Base-by-base conservation (phyloP, 1,139 yeast species). In the Trichomonascaceae sp. region DNA sequence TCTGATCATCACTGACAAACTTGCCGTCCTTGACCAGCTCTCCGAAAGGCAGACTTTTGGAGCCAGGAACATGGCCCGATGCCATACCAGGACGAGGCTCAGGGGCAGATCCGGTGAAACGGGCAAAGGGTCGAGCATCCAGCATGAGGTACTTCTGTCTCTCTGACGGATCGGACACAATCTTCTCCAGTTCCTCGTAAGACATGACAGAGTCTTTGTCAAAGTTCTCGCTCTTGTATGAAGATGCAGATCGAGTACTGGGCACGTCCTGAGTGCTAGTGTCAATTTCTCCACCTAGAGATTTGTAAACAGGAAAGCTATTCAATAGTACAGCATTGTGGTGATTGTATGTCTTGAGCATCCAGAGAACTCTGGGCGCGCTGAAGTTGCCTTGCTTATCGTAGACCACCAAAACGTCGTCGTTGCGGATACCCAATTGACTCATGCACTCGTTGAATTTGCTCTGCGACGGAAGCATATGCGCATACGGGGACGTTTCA, bases 361-460 rank as follows among this genome's bases (percentile, higher is more conserved):
- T 82, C 95, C 95, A 89, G 1, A 87, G 87, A 17, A 80, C 92
- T 43, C 98, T 65, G 23, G 97, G 95, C 4, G 87, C 73, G 27
- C 93, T 76, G 56, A 87, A 84, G 42, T 80, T 74, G 1, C 94
- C 94, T 29, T 69, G 67, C 43, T 75, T 74, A 54, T 89, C 98
- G 53, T 89, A 89, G 6, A 89, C 74, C n/a, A 89, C 77, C 34
- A 89, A 52, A 13, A 64, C 59, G 43, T 85, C 92, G 32, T 56
- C 32, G 56, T 57, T 18, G 47, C 47, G 16, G 54, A 49, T 11
- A 52, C 76, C 53, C 9, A 6, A 13, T 33, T 28, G 27, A 28
- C 39, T 17, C 54, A 81, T 65, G 1, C 69, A 65, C 3, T 48
- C 34, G 36, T 69, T 69, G 56, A 84, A 87, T 3, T 64, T 65